These are phyloP conservation scores for Neoascochyta sp. DNA, from an alignment of 2,329 filamentous ascomycete species.

Conservation along the genomic window DNA sequence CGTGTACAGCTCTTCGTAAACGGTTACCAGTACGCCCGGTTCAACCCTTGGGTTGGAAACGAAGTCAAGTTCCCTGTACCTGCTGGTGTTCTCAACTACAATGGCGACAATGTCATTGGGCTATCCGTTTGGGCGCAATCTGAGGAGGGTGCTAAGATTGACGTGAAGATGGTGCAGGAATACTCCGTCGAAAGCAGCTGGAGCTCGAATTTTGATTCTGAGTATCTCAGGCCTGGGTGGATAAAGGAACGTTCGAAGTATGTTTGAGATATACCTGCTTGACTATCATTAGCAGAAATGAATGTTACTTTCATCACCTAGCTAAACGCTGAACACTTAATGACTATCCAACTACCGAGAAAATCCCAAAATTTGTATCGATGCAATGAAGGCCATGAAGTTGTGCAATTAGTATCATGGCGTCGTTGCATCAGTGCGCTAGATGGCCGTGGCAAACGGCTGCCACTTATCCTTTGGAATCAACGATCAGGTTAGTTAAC, in stretches of 20 bases:
- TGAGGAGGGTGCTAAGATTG: constrained; percentile 49
- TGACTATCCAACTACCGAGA: too few species aligned
- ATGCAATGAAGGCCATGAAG: too few species aligned
- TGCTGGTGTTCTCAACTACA: constrained; percentile 56
- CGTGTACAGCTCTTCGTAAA: constrained; percentile 61
- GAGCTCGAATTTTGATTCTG: constrained; percentile 48
- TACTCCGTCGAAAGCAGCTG: constrained; percentile 55
- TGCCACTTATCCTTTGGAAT: too few species aligned
- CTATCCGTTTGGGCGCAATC: constrained; percentile 59
- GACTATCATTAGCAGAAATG: too few species aligned
- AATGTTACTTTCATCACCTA: too few species aligned
- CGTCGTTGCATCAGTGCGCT: too few species aligned
- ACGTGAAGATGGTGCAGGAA: constrained; percentile 51
- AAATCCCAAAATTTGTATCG: too few species aligned
- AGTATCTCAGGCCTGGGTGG: constrained; percentile 53
- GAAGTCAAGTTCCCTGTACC: constrained; percentile 60
- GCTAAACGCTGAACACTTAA: too few species aligned
- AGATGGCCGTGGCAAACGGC: too few species aligned
- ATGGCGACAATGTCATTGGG: constrained; percentile 56
- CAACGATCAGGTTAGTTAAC: too few species aligned
- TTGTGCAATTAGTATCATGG: too few species aligned
- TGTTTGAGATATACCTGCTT: too few species aligned
- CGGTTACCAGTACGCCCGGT: constrained; percentile 61
- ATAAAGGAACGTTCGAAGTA: constrained; percentile 31
- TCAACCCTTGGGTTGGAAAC: constrained; percentile 58